Evolutionary conservation across 345 rosid species (phyloP), one percentile per base, ranked within the genome.

Genomic region (Populus alba): DNA sequence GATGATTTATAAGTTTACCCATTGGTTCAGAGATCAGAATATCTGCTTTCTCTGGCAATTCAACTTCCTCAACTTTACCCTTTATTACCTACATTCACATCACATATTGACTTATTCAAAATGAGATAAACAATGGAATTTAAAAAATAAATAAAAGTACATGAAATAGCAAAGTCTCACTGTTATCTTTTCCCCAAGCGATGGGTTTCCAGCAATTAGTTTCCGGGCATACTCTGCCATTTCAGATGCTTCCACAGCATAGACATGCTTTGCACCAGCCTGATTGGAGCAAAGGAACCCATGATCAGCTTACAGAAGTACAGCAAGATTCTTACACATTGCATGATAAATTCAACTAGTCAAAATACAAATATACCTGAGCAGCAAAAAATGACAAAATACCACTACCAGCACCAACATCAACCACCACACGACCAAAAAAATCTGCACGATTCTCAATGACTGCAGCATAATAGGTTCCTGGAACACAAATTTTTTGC

Each of bases 211-310:
- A 78, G 95, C 90, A 86, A 96, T 90, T 80, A 96, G 93, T 82
- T 89, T 96, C 73, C 94, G 88, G 59, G 99, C 99, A 86, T 96
- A 96, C 68, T 94, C 98, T 65, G 97, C 94, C 98, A 96, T 96
- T 87, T 96, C 99, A 67, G 98, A 96, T 81, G 99, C 98, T 89
- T 96, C 99, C 66, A 96, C 93, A 65, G 99, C 99, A 88, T 94
- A 96, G 66, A 94, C 98, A 92, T 94, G 99, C 86, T 90, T 96
- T 81, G 98, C 99, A 85, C 99, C 98, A 85, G 98, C 99, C 98
- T 96, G 87, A 76, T 49, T 31, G 69, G 35, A n/a, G 65, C 69
- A 35, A 72, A 72, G 68, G 27, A 83, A 66, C 65, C 47, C 15
- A 68, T 23, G 37, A 76, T 29, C 73, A 83, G 29, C 66, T 67